A percentile compares a stretch with the other conserved stretches of the same genome.
These are phyloP conservation scores for Aspergillus sp. DNA, from an alignment of 2,329 filamentous ascomycete species.

Conservation along the genomic window DNA sequence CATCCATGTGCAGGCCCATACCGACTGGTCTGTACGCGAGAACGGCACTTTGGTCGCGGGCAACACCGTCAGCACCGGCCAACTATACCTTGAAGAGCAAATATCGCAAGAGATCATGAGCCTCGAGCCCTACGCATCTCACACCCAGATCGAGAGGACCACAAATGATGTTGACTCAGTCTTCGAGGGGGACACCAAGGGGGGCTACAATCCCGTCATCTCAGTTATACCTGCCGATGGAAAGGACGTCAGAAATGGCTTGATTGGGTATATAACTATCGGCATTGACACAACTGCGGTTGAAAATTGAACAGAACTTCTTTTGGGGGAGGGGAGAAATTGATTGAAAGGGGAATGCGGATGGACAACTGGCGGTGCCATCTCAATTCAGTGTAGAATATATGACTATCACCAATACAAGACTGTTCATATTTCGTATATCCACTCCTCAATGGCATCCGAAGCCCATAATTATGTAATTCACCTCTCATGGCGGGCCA, in stretches of 20 bases:
- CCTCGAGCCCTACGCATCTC: slow-evolving; percentile 33
- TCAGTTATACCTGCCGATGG: slow-evolving; percentile 34
- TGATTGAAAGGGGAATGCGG: no score
- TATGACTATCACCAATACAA: no score
- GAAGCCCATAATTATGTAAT: no score
- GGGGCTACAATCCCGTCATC: slow-evolving; percentile 33
- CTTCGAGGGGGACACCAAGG: slow-evolving; percentile 9
- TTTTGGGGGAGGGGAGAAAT: no score
- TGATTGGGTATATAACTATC: slow-evolving; percentile 40
- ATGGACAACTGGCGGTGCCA: no score
- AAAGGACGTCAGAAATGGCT: slow-evolving; percentile 34
- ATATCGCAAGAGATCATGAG: slow-evolving; percentile 33
- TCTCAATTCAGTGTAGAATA: no score
- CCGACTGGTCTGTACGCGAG: slow-evolving; percentile 22
- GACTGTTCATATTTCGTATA: no score
- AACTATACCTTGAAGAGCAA: slow-evolving; percentile 33
- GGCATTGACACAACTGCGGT: slow-evolving; percentile 29
- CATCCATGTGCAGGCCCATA: slow-evolving; percentile 49
- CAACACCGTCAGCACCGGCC: slow-evolving; percentile 32
- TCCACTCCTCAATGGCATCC: no score
- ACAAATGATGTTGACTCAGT: slow-evolving; percentile 27
- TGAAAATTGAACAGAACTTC: not conserved
- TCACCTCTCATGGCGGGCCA: no score
- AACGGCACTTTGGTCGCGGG: slow-evolving; percentile 29
- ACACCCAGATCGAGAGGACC: slow-evolving; percentile 38